Conservation (phyloP, 192 early-diverging fungal species). For the Radiomyces spectabilis region DNA sequence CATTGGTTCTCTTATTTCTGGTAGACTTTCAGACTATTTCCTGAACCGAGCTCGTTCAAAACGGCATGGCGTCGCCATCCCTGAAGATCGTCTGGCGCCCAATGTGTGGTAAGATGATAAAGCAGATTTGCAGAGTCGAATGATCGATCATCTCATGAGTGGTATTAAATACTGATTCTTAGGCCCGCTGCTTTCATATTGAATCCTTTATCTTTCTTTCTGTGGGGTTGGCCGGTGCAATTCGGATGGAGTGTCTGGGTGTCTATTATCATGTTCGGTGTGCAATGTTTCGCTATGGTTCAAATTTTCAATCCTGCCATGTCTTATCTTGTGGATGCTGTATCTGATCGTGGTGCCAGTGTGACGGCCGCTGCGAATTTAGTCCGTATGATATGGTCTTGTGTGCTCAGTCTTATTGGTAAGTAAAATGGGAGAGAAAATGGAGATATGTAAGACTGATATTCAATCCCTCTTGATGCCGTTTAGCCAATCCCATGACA, state of each 20-base stretch:
- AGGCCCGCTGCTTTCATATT: constrained; percentile 5
- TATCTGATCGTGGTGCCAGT: constrained; percentile 38
- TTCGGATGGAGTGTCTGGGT: constrained; percentile 6
- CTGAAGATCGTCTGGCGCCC: constrained; percentile 21
- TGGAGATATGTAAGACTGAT: neutral
- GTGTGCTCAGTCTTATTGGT: constrained; percentile 35
- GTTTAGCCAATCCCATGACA: constrained; percentile 38
- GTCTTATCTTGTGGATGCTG: constrained; percentile 38
- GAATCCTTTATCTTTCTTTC: constrained; percentile 7
- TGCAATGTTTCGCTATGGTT: constrained; percentile 17
- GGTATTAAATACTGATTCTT: too few species aligned
- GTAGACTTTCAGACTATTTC: constrained; percentile 21
- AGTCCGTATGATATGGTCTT: constrained; percentile 26
- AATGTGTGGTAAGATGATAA: constrained; percentile 19
- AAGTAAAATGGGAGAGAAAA: neutral
- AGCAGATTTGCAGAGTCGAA: too few species aligned
- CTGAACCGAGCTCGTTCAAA: constrained; percentile 13
- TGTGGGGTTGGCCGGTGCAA: constrained; percentile 9
- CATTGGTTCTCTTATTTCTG: constrained; percentile 20
- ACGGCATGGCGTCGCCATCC: constrained; percentile 5
- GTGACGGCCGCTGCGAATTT: constrained; percentile 40
- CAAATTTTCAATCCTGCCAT: constrained; percentile 15
- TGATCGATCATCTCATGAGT: too few species aligned
- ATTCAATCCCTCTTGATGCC: constrained; percentile 9
- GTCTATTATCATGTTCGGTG: constrained; percentile 16